These are phyloP conservation scores for Aspergillus cejpii DNA, from an alignment of 2,329 filamentous ascomycete genomes.

Conservation along the genomic window DNA sequence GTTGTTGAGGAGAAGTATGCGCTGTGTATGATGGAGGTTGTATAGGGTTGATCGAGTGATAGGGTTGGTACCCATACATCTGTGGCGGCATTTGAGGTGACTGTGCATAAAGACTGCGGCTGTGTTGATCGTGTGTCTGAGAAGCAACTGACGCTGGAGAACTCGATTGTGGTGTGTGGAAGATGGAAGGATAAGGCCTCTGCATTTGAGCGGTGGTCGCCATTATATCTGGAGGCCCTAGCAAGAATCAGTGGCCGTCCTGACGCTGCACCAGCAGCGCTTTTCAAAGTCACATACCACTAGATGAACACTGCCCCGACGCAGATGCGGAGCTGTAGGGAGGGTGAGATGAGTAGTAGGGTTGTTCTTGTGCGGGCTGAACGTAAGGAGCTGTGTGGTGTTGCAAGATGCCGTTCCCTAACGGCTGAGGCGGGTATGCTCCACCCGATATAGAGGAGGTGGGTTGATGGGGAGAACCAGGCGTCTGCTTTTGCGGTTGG, in stretches of 20 bases:
- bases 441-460: slow-evolving; percentile 31
- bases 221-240: slow-evolving; percentile 68
- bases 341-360: slow-evolving; percentile 70
- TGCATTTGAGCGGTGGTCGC: slow-evolving; percentile 59
- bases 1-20: slow-evolving; percentile 49
- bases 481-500: slow-evolving; percentile 34
- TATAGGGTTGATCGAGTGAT: slow-evolving; percentile 47
- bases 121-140: slow-evolving; percentile 80
- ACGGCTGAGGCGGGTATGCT: slow-evolving; percentile 27
- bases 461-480: slow-evolving; percentile 58
- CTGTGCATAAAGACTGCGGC: slow-evolving; percentile 73
- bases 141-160: slow-evolving; percentile 91
- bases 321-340: slow-evolving; percentile 77
- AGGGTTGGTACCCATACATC: slow-evolving; percentile 68
- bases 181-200: slow-evolving; percentile 78
- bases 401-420: slow-evolving; percentile 42
- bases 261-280: slow-evolving; percentile 38
- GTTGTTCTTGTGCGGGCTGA: slow-evolving; percentile 60
- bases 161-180: slow-evolving; percentile 91
- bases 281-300: slow-evolving; percentile 55
- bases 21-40: slow-evolving; percentile 53
- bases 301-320: slow-evolving; percentile 76
- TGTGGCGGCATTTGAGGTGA: slow-evolving; percentile 73
- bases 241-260: slow-evolving; percentile 52
- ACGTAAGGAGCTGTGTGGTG: slow-evolving; percentile 57